These are phyloP conservation scores for Lenwebbia sp. DNA, from an alignment of 345 rosid genomes.

Conservation along the genomic window DNA sequence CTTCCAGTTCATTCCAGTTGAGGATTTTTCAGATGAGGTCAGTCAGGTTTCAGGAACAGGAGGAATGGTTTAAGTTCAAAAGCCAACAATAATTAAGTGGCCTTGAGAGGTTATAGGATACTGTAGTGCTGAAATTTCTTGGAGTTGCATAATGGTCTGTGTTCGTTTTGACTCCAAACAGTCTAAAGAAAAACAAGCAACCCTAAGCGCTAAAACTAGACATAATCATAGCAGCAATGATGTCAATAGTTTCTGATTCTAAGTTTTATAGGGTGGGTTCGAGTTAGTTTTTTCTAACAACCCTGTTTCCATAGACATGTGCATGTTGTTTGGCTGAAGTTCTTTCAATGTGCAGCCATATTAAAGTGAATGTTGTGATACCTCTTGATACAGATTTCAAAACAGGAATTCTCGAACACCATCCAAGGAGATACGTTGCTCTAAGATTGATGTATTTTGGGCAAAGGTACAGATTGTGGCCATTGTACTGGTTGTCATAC, in stretches of 20 bases:
- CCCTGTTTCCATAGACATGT: neutral
- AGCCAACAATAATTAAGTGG: neutral
- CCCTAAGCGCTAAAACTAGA: neutral
- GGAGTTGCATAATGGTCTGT: neutral
- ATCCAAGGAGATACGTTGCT: slow-evolving; percentile 58
- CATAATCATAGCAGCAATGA: neutral
- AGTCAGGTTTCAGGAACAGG: neutral
- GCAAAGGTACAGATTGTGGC: slow-evolving; percentile 42
- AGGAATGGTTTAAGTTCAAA: neutral
- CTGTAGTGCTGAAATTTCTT: neutral
- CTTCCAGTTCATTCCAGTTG: neutral
- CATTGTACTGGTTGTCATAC: too few species aligned
- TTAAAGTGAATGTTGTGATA: neutral
- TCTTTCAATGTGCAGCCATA: neutral
- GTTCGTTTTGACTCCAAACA: neutral
- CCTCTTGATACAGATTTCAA: slow-evolving; percentile 2
- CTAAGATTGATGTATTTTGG: slow-evolving; percentile 89
- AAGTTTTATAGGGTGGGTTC: neutral
- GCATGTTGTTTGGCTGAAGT: neutral
- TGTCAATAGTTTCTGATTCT: neutral
- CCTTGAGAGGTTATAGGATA: neutral
- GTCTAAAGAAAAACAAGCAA: neutral
- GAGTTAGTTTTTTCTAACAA: neutral
- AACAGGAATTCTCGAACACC: slow-evolving; percentile 15
- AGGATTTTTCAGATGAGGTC: neutral